A percentile compares a stretch with the other conserved stretches of the same genome.
These are phyloP conservation scores for Dendrocalamus latiflorus DNA, from an alignment of 202 grass and related monocot species.

Conservation along the genomic window DNA sequence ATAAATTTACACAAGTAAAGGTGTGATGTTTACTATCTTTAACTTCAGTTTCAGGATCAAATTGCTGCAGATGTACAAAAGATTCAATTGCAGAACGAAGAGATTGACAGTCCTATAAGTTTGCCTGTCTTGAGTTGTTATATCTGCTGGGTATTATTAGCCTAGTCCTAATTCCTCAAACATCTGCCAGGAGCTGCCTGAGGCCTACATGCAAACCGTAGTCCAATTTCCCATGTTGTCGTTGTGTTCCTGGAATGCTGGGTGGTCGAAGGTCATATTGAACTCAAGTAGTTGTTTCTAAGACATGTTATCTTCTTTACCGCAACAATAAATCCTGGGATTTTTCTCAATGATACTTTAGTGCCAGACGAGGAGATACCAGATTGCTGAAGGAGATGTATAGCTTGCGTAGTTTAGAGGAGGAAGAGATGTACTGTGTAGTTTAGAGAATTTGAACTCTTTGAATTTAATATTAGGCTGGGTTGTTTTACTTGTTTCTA, in stretches of 20 bases:
- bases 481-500: no score
- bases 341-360: background rate
- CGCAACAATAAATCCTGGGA: background rate
- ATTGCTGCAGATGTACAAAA: background rate
- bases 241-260: background rate
- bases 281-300: background rate
- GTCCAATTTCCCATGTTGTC: background rate
- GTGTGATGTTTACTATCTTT: no score
- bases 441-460: no score
- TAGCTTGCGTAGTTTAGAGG: no score
- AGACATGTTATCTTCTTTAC: background rate
- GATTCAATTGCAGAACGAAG: constrained; percentile 14
- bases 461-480: no score
- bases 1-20: no score
- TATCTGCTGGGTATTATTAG: no score
- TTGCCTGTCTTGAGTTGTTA: no score
- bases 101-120: background rate
- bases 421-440: no score
- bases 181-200: background rate
- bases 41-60: no score
- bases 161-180: background rate
- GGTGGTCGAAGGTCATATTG: background rate
- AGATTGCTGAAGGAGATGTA: background rate
- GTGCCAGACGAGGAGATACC: background rate
- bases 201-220: background rate